A percentile compares a stretch with the other conserved stretches of the same genome.
phyloP scores from a whole-genome alignment of 441 rosid genomes.

The Aquilaria agallochum region DNA sequence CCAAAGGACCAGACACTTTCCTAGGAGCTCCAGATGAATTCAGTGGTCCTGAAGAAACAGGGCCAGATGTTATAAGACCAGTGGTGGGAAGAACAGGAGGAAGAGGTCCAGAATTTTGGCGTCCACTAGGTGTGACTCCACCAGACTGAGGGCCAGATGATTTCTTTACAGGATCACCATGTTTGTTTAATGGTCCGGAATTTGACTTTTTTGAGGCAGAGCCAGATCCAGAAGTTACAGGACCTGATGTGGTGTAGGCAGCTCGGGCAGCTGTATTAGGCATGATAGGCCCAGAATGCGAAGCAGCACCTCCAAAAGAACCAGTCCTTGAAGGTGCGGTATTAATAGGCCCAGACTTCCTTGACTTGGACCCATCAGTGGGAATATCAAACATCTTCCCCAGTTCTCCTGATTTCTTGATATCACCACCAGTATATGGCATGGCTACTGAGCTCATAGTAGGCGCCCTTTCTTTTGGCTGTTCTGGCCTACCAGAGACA shows the following conservation, averaged over 20 bases:
- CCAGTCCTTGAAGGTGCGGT: slow-evolving; percentile 87
- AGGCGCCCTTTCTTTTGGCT: slow-evolving; percentile 90
- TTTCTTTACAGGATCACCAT: slow-evolving; percentile 88
- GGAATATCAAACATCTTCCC: slow-evolving; percentile 97
- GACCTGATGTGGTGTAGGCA: slow-evolving; percentile 58
- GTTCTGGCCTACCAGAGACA: slow-evolving; percentile 97
- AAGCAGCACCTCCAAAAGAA: slow-evolving; percentile 88
- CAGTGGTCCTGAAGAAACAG: slow-evolving; percentile 78
- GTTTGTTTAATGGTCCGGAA: slow-evolving; percentile 91
- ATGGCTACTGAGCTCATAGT: slow-evolving; percentile 95
- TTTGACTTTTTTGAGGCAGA: slow-evolving; percentile 83
- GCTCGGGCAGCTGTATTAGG: slow-evolving; percentile 69
- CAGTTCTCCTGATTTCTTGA: slow-evolving; percentile 87
- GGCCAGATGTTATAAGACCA: slow-evolving; percentile 96
- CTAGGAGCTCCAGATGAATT: slow-evolving; percentile 87
- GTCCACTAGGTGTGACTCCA: slow-evolving; percentile 70
- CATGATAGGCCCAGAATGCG: slow-evolving; percentile 82
- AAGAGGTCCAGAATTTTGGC: slow-evolving; percentile 92
- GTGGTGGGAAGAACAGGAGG: slow-evolving; percentile 88
- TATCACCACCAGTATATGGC: slow-evolving; percentile 98
- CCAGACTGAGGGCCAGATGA: slow-evolving; percentile 95
- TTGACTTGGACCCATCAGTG: slow-evolving; percentile 69
- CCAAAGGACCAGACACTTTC: slow-evolving; percentile 93
- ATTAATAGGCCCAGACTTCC: slow-evolving; percentile 94
- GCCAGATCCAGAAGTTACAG: slow-evolving; percentile 48